Percentiles rank a stretch among this genome's conserved stretches.
phyloP scores from a whole-genome alignment of 116 monocot genomes.

The Zostera marina region DNA sequence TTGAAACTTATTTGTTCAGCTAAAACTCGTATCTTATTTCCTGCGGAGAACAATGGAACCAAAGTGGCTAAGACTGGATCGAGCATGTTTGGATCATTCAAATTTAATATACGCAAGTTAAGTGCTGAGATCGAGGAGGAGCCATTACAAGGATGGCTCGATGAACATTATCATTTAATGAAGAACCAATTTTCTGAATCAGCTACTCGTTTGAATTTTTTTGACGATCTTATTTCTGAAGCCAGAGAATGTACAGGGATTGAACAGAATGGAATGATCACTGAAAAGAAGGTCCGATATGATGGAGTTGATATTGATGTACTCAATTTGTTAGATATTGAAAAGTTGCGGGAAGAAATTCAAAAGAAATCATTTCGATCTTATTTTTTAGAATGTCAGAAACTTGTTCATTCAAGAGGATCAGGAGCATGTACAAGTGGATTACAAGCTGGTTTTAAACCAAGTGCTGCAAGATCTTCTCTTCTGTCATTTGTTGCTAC shows the following conservation, averaged over 20 bases:
- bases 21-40: constrained; percentile 37
- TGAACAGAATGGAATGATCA: constrained; percentile 23
- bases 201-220: constrained; percentile 58
- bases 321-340: constrained; percentile 23
- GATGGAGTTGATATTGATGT: constrained; percentile 51
- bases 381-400: constrained; percentile 75
- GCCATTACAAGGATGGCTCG: constrained; percentile 98
- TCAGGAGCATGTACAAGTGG: constrained; percentile 71
- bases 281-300: constrained; percentile 31
- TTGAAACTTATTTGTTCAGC: constrained; percentile 68
- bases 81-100: constrained; percentile 56
- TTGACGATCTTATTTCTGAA: constrained; percentile 43
- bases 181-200: constrained; percentile 70
- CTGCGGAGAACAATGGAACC: constrained; percentile 28
- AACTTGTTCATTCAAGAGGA: constrained; percentile 45
- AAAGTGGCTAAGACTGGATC: constrained; percentile 36
- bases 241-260: constrained; percentile 13
- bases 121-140: constrained; percentile 95
- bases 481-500: constrained; percentile 68
- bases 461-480: constrained; percentile 56
- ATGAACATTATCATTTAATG: constrained; percentile 97
- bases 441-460: constrained; percentile 83
- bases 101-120: constrained; percentile 60
- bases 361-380: constrained; percentile 69
- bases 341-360: constrained; percentile 64